These are phyloP conservation scores for Onygenales sp. DNA, from an alignment of 2,329 filamentous ascomycete species.

Conservation along the genomic window DNA sequence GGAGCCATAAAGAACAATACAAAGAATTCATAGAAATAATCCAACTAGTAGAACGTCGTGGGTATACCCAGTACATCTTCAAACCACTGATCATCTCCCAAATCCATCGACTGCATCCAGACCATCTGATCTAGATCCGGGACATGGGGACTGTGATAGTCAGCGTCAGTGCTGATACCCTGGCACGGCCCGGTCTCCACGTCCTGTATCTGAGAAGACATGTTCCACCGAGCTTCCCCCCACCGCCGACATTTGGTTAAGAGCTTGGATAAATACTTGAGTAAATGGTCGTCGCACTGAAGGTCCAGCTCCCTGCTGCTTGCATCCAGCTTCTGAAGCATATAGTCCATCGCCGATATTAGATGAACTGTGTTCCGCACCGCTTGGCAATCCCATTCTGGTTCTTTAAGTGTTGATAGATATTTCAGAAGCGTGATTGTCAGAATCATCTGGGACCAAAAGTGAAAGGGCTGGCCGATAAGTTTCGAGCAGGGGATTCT, in stretches of 20 bases:
- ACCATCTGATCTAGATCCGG: conserved; percentile 19
- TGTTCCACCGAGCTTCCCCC: conserved; percentile 13
- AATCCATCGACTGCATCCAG: conserved; percentile 22
- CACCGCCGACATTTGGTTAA: conserved; percentile 15
- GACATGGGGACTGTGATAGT: conserved; percentile 6
- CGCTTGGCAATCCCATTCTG: conserved; percentile 28
- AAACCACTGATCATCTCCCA: conserved; percentile 16
- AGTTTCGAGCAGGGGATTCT: conserved; percentile 16
- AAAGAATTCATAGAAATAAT: background rate
- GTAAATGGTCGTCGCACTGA: conserved; percentile 20
- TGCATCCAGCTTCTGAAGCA: conserved; percentile 20
- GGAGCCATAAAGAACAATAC: background rate
- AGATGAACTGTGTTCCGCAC: conserved; percentile 25
- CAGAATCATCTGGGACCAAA: conserved; percentile 29
- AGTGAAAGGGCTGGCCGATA: conserved; percentile 25
- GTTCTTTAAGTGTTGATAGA: conserved; percentile 28
- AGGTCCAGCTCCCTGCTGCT: conserved; percentile 19
- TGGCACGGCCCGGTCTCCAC: background rate
- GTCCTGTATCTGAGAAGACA: conserved; percentile 5
- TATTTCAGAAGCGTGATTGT: conserved; percentile 27
- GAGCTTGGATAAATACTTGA: conserved; percentile 18
- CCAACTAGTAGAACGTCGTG: conserved; percentile 4
- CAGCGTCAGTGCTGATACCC: background rate
- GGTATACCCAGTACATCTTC: conserved; percentile 14
- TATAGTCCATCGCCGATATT: conserved; percentile 20